These are phyloP conservation scores for Fomes fomentarius DNA, from an alignment of 1,284 basidiomycete genomes.

Conservation along the genomic window DNA sequence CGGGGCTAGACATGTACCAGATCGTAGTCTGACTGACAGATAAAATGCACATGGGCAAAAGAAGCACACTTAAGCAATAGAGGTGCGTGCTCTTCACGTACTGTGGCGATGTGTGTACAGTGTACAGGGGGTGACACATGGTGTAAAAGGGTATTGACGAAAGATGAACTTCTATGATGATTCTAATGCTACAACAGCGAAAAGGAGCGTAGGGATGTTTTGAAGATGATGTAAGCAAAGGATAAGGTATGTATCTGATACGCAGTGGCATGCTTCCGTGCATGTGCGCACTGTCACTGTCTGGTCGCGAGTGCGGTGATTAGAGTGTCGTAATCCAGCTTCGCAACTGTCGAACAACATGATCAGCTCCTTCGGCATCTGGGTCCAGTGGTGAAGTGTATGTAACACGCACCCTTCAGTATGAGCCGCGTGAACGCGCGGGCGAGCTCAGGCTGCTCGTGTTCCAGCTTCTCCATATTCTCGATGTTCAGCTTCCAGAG, in stretches of 20 bases:
- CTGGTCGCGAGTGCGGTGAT: slow-evolving; percentile 73
- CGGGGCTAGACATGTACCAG: too few relatives aligned
- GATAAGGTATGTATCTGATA: too few relatives aligned
- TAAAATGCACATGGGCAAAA: too few relatives aligned
- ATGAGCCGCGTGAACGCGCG: slow-evolving; percentile 73
- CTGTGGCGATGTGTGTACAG: too few relatives aligned
- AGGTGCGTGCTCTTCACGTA: too few relatives aligned
- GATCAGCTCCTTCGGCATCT: slow-evolving; percentile 1
- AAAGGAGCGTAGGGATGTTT: not conserved
- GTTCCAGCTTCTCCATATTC: slow-evolving; percentile 62
- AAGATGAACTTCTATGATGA: too few relatives aligned
- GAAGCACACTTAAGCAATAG: too few relatives aligned
- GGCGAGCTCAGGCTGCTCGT: slow-evolving; percentile 67
- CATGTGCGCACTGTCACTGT: slow-evolving; percentile 39
- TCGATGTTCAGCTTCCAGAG: slow-evolving; percentile 78
- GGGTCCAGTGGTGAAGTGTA: too few relatives aligned
- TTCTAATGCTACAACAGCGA: not conserved
- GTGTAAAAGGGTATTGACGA: too few relatives aligned
- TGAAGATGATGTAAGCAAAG: too few relatives aligned
- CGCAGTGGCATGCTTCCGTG: not conserved
- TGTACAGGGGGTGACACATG: too few relatives aligned
- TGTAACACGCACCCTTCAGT: slow-evolving; percentile 69
- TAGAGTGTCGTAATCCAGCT: slow-evolving; percentile 78
- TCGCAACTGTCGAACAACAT: slow-evolving; percentile 55
- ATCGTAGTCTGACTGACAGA: too few relatives aligned